Evolutionary conservation across 768 basidiomycete species (phyloP), one percentile per base, ranked within the genome.

Genomic region (Rubroboletus pulcherrimus): DNA sequence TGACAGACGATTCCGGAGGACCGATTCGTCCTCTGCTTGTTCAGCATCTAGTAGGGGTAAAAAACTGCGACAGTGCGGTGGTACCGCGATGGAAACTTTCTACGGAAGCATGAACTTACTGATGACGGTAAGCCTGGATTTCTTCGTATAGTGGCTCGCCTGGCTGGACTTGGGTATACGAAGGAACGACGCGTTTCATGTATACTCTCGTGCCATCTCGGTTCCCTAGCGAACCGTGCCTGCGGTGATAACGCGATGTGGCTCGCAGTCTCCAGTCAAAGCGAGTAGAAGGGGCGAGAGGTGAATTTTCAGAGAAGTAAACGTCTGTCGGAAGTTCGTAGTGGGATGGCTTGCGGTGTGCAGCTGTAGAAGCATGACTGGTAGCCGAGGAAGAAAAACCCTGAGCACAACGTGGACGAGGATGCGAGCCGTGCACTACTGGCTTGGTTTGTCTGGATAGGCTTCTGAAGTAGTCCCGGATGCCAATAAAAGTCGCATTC

Each of bases 201-300:
- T 70, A 71, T 51, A 59, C 58, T 55, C 51, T 66, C 45, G 54
- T 40, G 46, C 54, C 59, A 24, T 49, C 56, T 51, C 37, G 53
- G 14, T 56, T 62, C 31, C 26, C 47, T 31, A 17, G 56, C 50
- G 53, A 21, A 54, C 47, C 42, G 62, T 64, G 53, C 49, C 54
- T 54, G 58, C 34, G 53, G 5, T 47, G 54, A 40, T 15, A n/a
- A 9, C 82, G 74, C 14, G 85, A 86, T 11, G 73, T 56, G 8
- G 85, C 79, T 19, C 83, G 75, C 38, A 75, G 62, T 40, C 84
- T 75, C 87, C 87, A 89, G 62, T 88, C 81, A 66, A 83, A 86
- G 7, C 86, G 63, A 30, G 63, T 29, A 11, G 66, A 57, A 11
- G 71, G 65, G 1, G 49, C 29, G 17, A 69, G 64, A 26, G 69